phyloP scores from a whole-genome alignment of 148 eudicot genomes.

The Amaranthus hypochondriacus region DNA sequence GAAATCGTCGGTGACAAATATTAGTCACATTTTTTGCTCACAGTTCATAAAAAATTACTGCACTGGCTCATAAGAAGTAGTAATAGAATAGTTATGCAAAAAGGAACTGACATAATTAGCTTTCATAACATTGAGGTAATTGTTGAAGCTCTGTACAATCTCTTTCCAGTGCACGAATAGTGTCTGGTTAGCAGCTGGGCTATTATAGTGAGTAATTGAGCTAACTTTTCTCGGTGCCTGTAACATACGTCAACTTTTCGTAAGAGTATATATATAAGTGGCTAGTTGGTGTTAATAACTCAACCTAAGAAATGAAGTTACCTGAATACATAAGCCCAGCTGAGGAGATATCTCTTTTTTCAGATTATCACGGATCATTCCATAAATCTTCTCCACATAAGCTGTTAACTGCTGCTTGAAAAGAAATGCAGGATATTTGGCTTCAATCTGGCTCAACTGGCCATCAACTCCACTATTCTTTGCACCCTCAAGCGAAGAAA shows the following conservation, averaged over 20 bases:
- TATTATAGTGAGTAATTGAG: conserved; percentile 43
- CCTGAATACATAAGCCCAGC: conserved; percentile 91
- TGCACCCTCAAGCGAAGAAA: conserved; percentile 46
- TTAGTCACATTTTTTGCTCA: too few species aligned
- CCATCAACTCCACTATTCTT: conserved; percentile 36
- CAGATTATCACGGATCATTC: conserved; percentile 86
- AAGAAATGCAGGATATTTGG: conserved; percentile 88
- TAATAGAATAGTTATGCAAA: conserved; percentile 10
- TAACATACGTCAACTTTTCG: conserved; percentile 15
- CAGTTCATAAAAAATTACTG: too few species aligned
- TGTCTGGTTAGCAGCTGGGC: conserved; percentile 64
- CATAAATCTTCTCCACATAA: conserved; percentile 89
- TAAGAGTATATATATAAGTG: not conserved
- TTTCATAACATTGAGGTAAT: conserved; percentile 59
- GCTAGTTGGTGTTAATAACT: not conserved
- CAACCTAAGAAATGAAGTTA: conserved; percentile 17
- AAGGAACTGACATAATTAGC: conserved; percentile 53
- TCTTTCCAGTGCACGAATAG: conserved; percentile 88
- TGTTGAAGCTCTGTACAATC: conserved; percentile 66
- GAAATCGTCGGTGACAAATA: too few species aligned
- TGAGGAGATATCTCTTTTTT: conserved; percentile 82
- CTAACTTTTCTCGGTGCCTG: conserved; percentile 89
- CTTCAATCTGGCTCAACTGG: conserved; percentile 60
- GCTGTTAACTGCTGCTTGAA: conserved; percentile 91
- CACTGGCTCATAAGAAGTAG: not conserved